Evolutionary conservation across 495 filamentous ascomycete species (phyloP).

Genomic region (Neurospora sp.): DNA sequence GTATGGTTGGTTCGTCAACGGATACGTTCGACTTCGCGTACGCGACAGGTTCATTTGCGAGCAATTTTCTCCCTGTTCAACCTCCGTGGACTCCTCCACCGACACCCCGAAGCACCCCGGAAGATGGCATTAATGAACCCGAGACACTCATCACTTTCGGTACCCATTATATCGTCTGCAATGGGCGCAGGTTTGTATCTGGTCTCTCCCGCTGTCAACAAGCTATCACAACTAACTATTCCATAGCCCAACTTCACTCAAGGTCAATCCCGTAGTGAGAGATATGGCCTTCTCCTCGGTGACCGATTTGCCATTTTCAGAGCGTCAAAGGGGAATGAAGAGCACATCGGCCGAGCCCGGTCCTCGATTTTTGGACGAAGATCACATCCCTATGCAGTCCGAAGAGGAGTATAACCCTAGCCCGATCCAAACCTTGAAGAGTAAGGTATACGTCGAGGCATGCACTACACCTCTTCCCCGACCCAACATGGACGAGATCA

Average conservation of each 20-base stretch:
- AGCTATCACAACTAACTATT: not conserved
- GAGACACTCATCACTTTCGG: not conserved
- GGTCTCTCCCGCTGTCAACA: not conserved
- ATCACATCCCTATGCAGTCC: not conserved
- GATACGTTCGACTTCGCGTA: not conserved
- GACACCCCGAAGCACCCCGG: slow-evolving; percentile 2
- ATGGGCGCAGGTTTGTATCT: slow-evolving; percentile 15
- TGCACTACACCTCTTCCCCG: slow-evolving; percentile 10
- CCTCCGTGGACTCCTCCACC: slow-evolving; percentile 12
- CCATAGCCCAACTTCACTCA: slow-evolving; percentile 12
- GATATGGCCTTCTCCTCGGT: not conserved
- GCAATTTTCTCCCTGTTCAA: not conserved
- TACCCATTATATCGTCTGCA: not conserved
- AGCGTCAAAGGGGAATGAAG: not conserved
- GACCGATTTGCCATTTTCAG: not conserved
- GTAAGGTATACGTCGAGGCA: slow-evolving; percentile 3
- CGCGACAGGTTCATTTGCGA: not conserved
- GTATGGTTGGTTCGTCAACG: not conserved
- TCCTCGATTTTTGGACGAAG: not conserved
- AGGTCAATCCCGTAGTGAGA: slow-evolving; percentile 6
- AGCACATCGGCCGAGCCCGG: not conserved
- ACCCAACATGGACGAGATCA: slow-evolving; percentile 9
- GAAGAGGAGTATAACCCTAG: slow-evolving; percentile 8
- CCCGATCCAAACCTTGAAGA: slow-evolving; percentile 2
- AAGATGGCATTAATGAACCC: not conserved